Base-by-base conservation (phyloP, 225 moss, liverwort and hornwort genomes). In the Thuidium tamariscinum region DNA sequence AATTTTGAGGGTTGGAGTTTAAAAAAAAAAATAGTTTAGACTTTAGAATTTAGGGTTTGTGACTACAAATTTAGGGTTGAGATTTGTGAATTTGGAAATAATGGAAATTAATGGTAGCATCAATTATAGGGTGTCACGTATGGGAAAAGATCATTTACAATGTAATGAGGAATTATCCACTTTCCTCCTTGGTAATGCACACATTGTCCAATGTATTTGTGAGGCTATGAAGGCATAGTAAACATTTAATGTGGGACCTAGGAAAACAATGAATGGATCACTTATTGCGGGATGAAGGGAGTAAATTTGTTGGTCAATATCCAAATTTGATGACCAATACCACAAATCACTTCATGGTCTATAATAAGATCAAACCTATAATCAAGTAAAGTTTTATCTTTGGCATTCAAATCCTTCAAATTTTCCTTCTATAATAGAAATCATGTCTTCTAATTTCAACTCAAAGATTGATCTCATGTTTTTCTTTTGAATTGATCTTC, bases 211-310 rank as follows among this genome's bases (percentile, higher is more conserved):
- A 37, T 37, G 13, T 37, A 1, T 7, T 37, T 4, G 4, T 37
- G 2, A 37, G 2, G 13, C 22, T 2, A 7, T 67, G 4, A 22
- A 12, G 3, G 3, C 4, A 22, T 37, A 22, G 7, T 37, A 7
- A 4, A 37, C 3, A 37, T 1, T 37, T 7, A 37, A 22, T 37
- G 37, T 67, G 13, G 37, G 22, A 4, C 21, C 2, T n/a, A 67
- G 27, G 21, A 21, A 7, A 27, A 2, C 25, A 22, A 7, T 10
- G 15, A 70, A 26, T 70, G 8, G 26, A 0, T 15, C 4, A 15
- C 15, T 25, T 9, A 41, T 25, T 25, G 4, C 2, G 14, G 0
- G 2, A 41, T 4, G 5, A 3, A 15, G 8, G 19, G 0, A 25
- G 0, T 15, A 27, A 20, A 11, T 66, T 36, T 67, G 2, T 37